Evolutionary conservation across 2,329 filamentous ascomycete genomes (phyloP).

Genomic region (Scedosporium apiospermum): DNA sequence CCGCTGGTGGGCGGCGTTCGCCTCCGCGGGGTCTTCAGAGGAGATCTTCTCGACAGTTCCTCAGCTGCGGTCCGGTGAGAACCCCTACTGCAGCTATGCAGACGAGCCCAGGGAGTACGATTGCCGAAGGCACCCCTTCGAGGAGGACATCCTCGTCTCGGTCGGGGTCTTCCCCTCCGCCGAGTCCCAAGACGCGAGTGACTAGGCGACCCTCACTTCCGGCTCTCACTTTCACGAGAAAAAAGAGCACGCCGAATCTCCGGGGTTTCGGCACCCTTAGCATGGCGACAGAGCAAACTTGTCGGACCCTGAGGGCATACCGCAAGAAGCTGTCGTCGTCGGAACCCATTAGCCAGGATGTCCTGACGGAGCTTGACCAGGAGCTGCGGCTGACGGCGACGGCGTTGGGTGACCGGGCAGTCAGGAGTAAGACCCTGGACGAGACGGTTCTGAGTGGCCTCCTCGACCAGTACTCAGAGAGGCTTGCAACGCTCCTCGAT

Average conservation of each 20-base stretch:
- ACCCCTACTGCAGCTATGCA: slow-evolving; percentile 30
- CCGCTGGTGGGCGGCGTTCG: slow-evolving; percentile 36
- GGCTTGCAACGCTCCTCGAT: slow-evolving; percentile 61
- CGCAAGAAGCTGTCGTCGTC: slow-evolving; percentile 52
- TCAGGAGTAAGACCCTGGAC: slow-evolving; percentile 43
- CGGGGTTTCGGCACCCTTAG: slow-evolving; percentile 47
- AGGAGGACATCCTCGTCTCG: slow-evolving; percentile 35
- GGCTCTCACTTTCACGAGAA: slow-evolving; percentile 33
- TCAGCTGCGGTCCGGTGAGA: slow-evolving; percentile 13
- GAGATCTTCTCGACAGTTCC: slow-evolving; percentile 36
- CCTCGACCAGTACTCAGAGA: slow-evolving; percentile 66
- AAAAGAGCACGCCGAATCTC: slow-evolving; percentile 39
- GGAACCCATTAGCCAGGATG: slow-evolving; percentile 46
- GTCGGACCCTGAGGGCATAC: slow-evolving; percentile 51
- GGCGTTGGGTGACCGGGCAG: slow-evolving; percentile 48
- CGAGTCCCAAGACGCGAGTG: slow-evolving; percentile 37
- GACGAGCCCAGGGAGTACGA: slow-evolving; percentile 29
- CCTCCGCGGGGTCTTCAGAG: slow-evolving; percentile 45
- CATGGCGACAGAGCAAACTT: slow-evolving; percentile 55
- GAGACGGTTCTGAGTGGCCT: slow-evolving; percentile 53
- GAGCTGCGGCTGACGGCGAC: slow-evolving; percentile 54
- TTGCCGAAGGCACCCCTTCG: slow-evolving; percentile 37
- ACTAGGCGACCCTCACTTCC: slow-evolving; percentile 46
- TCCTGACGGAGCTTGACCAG: slow-evolving; percentile 53
- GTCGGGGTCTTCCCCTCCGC: slow-evolving; percentile 34